Base-by-base conservation (phyloP, 306 rosid species). In the Dicorynia guianensis region DNA sequence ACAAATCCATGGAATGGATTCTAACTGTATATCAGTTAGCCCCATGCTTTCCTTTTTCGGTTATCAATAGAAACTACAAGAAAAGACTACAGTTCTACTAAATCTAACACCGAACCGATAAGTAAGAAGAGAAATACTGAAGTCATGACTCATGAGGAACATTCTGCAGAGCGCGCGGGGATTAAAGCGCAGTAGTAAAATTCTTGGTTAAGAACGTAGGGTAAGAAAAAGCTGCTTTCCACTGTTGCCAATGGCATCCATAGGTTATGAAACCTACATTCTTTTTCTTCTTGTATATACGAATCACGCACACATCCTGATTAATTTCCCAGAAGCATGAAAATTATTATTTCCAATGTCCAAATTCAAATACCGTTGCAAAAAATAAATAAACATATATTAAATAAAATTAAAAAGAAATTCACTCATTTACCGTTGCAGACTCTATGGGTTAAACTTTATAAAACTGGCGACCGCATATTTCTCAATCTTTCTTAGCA, bases 391-490 rank as follows among this genome's bases (percentile, higher is more conserved):
- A 25, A 1, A 25, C 30, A 25, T 25, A 25, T 25, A 25, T 25
- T 25, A 2, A 2, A 25, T 25, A 25, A 6, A 12, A 46, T 8
- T 46, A 2, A 19, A 0, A 36, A 38, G n/a, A 3, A 19, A 15
- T 19, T 5, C 55, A 53, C 56, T 53, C 43, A 40, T 63, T 64
- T 52, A 52, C 3, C 40, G 33, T 11, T 48, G 74, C 74, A 54
- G 81, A 33, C 11, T 48, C 40, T 38, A 19, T 10, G 68, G 68
- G 20, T 17, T 44, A 57, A 76, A 76, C 46, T 11, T 49, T 5
- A 9, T 14, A 67, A 67, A 59, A 74, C 30, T 25, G 1, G 40
- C 52, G 53, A 71, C 33, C 76, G 69, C 19, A 72, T 14, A 7
- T 11, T 8, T 58, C 12, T 57, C 7, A 35, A n/a, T 75, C 64